Percentiles rank a stretch among this genome's conserved stretches.
Evolutionary conservation across 768 basidiomycete species (phyloP).

Genomic region (Podaxis rugospora): DNA sequence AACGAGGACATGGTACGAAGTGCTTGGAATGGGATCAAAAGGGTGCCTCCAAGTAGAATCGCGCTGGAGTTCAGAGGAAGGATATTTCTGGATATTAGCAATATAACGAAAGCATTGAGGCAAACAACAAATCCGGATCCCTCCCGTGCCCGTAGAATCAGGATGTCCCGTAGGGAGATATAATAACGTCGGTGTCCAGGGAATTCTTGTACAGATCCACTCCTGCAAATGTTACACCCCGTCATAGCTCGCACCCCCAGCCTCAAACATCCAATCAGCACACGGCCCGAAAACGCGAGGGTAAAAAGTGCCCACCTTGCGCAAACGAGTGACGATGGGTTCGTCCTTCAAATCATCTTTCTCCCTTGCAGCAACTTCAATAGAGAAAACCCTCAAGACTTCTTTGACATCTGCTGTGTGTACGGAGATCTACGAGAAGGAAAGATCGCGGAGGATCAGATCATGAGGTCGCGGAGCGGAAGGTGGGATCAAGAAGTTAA

Average conservation of each 20-base stretch:
- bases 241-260: conserved; percentile 87
- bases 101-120: not conserved
- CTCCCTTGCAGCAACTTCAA: conserved; percentile 84
- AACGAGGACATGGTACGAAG: no score
- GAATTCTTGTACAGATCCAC: not conserved
- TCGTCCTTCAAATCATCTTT: conserved; percentile 85
- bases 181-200: not conserved
- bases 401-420: conserved; percentile 86
- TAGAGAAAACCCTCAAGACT: conserved; percentile 72
- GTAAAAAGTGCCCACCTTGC: conserved; percentile 54
- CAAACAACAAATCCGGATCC: not conserved
- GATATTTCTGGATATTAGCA: not conserved
- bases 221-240: conserved; percentile 47
- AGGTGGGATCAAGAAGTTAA: conserved; percentile 10
- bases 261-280: conserved; percentile 37
- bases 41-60: no score
- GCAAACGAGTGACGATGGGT: conserved; percentile 73
- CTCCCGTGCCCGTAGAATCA: not conserved
- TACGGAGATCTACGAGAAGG: conserved; percentile 71
- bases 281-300: conserved; percentile 1
- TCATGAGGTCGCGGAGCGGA: conserved; percentile 5
- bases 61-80: not conserved
- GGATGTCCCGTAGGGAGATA: not conserved
- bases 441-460: conserved; percentile 23
- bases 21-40: no score